These are phyloP conservation scores for Auriscalpium microsporum DNA, from an alignment of 768 basidiomycete species.

Conservation along the genomic window DNA sequence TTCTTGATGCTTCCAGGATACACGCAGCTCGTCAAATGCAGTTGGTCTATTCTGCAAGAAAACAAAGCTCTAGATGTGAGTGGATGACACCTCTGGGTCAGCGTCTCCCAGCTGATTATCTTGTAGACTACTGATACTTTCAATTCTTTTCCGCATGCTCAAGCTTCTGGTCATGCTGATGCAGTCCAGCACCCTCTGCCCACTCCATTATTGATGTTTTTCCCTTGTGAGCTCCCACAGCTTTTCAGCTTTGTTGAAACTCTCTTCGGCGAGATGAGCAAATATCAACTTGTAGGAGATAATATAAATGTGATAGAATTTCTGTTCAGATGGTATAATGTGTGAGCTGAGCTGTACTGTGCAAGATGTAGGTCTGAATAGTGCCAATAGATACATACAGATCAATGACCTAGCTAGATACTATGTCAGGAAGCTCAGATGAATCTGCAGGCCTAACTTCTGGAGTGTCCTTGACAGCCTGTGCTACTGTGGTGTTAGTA, in stretches of 20 bases:
- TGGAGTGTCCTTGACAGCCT: too few species aligned
- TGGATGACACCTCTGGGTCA: conserved; percentile 9
- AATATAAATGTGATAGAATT: conserved; percentile 73
- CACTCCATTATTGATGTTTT: conserved; percentile 64
- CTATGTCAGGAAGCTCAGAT: too few species aligned
- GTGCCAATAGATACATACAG: too few species aligned
- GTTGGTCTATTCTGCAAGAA: conserved; percentile 71
- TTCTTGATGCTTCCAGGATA: conserved; percentile 40
- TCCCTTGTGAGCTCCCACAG: conserved; percentile 63
- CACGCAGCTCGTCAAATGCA: conserved; percentile 65
- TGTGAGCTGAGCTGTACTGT: too few species aligned
- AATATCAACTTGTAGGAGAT: conserved; percentile 73
- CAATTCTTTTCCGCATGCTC: conserved; percentile 42
- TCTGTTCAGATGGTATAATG: conserved; percentile 28
- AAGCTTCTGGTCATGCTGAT: conserved; percentile 28
- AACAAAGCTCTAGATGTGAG: conserved; percentile 57
- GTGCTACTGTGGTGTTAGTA: too few species aligned
- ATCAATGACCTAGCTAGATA: too few species aligned
- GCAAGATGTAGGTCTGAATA: too few species aligned
- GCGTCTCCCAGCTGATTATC: neutral
- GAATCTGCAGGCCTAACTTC: too few species aligned
- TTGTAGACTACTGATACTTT: conserved; percentile 54
- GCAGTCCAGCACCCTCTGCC: conserved; percentile 46
- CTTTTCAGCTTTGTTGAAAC: conserved; percentile 64
- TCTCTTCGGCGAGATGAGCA: conserved; percentile 57